phyloP scores from a whole-genome alignment of 75 land plant species.

The Cunninghamia lanceolata region DNA sequence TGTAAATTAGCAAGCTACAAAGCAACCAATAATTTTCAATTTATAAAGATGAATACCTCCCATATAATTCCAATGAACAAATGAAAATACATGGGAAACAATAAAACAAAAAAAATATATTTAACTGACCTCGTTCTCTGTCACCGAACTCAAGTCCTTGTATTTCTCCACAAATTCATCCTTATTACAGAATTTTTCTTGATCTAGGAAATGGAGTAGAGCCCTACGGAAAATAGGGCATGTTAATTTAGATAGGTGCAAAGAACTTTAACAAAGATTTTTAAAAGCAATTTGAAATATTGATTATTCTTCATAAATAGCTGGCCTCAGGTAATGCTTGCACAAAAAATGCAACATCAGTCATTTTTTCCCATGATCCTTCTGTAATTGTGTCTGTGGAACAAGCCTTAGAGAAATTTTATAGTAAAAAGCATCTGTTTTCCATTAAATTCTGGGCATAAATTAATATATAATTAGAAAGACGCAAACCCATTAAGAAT shows the following conservation, averaged over 20 bases:
- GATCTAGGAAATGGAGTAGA: conserved; percentile 95
- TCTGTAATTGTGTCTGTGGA: neutral
- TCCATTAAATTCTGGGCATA: neutral
- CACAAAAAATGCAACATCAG: neutral
- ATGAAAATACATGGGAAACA: neutral
- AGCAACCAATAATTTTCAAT: neutral
- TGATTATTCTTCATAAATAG: neutral
- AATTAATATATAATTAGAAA: neutral
- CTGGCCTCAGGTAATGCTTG: neutral
- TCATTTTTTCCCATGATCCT: neutral
- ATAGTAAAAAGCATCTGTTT: neutral
- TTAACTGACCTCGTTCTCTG: conserved; percentile 79
- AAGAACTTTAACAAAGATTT: neutral
- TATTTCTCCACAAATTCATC: conserved; percentile 94
- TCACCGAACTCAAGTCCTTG: conserved; percentile 90
- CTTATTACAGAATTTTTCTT: conserved; percentile 82
- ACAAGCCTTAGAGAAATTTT: neutral
- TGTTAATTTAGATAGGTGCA: neutral
- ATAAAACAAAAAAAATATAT: neutral
- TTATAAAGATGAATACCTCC: neutral
- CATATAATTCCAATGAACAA: neutral
- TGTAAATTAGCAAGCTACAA: conserved; percentile 93
- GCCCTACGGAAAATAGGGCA: conserved; percentile 53
- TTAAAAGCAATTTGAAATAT: neutral
- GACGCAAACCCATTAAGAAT: neutral